Conservation (phyloP, 2,329 filamentous ascomycete genomes). For the Ceratocystis variospora region DNA sequence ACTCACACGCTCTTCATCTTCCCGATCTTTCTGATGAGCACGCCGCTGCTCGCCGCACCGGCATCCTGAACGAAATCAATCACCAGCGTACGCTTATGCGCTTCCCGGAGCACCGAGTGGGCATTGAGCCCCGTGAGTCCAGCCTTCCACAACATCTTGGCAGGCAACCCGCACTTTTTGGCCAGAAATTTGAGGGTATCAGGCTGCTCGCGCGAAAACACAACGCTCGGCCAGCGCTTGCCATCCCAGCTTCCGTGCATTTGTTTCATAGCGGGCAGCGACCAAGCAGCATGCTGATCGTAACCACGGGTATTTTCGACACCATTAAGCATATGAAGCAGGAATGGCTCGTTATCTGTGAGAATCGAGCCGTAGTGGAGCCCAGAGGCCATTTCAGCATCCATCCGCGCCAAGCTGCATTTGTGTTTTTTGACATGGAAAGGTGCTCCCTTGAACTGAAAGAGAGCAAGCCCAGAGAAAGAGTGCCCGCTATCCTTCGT, state of each 20-base stretch:
- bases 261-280: not conserved
- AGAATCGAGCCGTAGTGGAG: not conserved
- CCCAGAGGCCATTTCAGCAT: not conserved
- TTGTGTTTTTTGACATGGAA: slow-evolving; percentile 5
- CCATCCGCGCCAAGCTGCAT: not conserved
- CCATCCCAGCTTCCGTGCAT: not conserved
- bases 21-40: too few relatives aligned
- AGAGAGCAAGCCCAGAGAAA: not conserved
- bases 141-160: not conserved
- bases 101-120: not conserved
- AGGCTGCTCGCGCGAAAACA: slow-evolving; percentile 2
- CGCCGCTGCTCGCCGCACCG: not conserved
- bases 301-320: not conserved
- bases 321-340: not conserved
- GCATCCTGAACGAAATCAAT: not conserved
- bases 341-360: not conserved
- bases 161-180: not conserved
- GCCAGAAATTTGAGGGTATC: not conserved
- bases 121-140: slow-evolving; percentile 1
- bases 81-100: not conserved
- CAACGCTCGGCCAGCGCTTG: not conserved
- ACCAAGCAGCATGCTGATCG: not conserved
- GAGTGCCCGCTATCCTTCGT: too few relatives aligned
- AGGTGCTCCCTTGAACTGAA: not conserved
- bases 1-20: not conserved